Conservation (phyloP, 2,329 filamentous ascomycete genomes). For the Ophiognomonia clavigignenti-juglandacearum region DNA sequence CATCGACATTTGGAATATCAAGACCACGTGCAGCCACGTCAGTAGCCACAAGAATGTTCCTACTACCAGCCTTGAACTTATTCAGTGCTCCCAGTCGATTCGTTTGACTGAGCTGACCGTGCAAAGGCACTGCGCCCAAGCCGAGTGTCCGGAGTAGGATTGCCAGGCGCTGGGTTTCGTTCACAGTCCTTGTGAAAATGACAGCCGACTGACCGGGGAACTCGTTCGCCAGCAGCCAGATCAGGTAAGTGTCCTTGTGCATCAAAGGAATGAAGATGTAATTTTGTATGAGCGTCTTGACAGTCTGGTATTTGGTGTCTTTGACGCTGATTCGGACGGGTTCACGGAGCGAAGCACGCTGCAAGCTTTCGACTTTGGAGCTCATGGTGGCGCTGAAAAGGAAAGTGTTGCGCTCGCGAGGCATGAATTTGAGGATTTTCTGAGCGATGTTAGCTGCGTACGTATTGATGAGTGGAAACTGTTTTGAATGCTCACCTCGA, state of each 20-base stretch:
- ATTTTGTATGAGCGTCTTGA: conserved; percentile 79
- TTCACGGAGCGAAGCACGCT: conserved; percentile 81
- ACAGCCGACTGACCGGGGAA: conserved; percentile 82
- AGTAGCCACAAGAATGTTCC: conserved; percentile 85
- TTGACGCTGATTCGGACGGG: conserved; percentile 80
- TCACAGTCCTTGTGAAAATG: conserved; percentile 87
- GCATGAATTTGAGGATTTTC: conserved; percentile 87
- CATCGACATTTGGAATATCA: conserved; percentile 85
- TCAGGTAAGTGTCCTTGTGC: conserved; percentile 85
- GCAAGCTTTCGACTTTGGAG: conserved; percentile 86
- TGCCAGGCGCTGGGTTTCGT: conserved; percentile 81
- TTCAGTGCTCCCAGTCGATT: conserved; percentile 80
- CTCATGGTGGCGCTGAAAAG: conserved; percentile 95
- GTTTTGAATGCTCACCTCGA: conserved; percentile 69
- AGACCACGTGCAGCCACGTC: conserved; percentile 92
- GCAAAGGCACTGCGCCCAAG: conserved; percentile 85
- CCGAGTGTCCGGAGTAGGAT: conserved; percentile 80
- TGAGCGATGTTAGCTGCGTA: conserved; percentile 31
- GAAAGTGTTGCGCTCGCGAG: conserved; percentile 71
- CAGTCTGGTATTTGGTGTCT: conserved; percentile 82
- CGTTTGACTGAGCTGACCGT: conserved; percentile 87
- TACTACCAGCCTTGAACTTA: conserved; percentile 78
- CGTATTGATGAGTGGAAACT: neutral
- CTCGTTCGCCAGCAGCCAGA: conserved; percentile 75
- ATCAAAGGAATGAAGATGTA: conserved; percentile 83